Evolutionary conservation across 176 grass and related monocot species (phyloP).

Genomic region (Oryza rufipogon): DNA sequence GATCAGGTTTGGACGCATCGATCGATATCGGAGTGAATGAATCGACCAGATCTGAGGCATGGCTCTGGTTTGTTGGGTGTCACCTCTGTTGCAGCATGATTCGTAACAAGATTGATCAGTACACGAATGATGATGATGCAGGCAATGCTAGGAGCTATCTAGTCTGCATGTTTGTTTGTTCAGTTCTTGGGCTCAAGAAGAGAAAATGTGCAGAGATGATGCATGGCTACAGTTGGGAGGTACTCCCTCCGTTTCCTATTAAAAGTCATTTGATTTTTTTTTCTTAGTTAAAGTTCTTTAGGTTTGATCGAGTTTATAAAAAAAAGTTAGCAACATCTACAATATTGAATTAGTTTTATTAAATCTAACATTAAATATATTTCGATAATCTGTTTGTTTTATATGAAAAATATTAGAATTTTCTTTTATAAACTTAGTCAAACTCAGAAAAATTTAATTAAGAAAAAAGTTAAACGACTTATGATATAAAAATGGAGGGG

Average conservation of each 20-base stretch:
- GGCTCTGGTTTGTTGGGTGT: slow-evolving; percentile 3
- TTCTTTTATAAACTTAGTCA: too few relatives aligned
- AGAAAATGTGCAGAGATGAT: not conserved
- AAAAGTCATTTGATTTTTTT: too few relatives aligned
- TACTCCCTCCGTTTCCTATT: not conserved
- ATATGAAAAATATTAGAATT: too few relatives aligned
- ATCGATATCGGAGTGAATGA: not conserved
- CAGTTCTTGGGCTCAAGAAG: not conserved
- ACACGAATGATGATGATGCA: not conserved
- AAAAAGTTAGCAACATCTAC: too few relatives aligned
- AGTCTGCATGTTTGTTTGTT: not conserved
- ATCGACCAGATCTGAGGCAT: slow-evolving; percentile 30
- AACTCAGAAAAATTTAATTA: too few relatives aligned
- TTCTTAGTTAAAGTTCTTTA: too few relatives aligned
- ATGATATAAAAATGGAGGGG: too few relatives aligned
- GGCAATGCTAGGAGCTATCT: not conserved
- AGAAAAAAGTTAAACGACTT: too few relatives aligned
- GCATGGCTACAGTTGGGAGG: not conserved
- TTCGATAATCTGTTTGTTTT: too few relatives aligned
- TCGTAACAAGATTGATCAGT: not conserved
- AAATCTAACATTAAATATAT: too few relatives aligned
- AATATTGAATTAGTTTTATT: too few relatives aligned
- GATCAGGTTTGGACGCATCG: not conserved
- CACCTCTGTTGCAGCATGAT: slow-evolving; percentile 12
- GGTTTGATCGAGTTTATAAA: too few relatives aligned